Evolutionary conservation across 1,284 basidiomycete genomes (phyloP).

Genomic region (Tylopilus sp.): DNA sequence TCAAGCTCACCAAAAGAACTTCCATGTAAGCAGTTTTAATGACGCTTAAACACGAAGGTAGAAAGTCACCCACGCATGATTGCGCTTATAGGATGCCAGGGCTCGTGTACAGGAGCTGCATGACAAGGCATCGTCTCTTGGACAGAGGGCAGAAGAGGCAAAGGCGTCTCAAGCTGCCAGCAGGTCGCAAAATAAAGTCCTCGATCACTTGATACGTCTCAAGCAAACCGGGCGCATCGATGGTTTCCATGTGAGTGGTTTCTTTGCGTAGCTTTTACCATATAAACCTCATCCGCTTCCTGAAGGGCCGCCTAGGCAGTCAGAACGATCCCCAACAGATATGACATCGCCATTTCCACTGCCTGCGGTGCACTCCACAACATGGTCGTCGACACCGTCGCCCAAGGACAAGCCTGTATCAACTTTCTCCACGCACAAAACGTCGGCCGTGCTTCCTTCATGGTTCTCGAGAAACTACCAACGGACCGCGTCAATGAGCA

Average conservation of each 20-base stretch:
- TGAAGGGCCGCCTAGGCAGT: conserved; percentile 86
- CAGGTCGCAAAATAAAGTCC: conserved; percentile 81
- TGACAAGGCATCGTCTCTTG: conserved; percentile 56
- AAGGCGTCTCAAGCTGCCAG: conserved; percentile 80
- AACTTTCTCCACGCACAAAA: too few species aligned
- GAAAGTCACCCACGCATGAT: background rate
- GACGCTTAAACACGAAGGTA: too few species aligned
- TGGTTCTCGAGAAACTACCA: conserved; percentile 54
- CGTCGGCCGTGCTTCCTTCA: conserved; percentile 89
- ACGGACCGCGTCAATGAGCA: too few species aligned
- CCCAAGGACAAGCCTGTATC: conserved; percentile 46
- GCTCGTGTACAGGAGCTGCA: conserved; percentile 55
- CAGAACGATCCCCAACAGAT: conserved; percentile 93
- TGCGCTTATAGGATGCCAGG: conserved; percentile 45
- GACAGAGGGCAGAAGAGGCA: conserved; percentile 85
- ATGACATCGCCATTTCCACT: conserved; percentile 94
- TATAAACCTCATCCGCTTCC: conserved; percentile 7
- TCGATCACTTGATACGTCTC: conserved; percentile 76
- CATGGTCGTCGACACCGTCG: conserved; percentile 89
- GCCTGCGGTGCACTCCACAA: conserved; percentile 84
- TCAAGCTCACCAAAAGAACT: conserved; percentile 47
- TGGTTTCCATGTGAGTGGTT: conserved; percentile 70
- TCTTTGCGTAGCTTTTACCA: background rate
- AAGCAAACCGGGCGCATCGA: conserved; percentile 74
- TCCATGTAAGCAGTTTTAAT: conserved; percentile 42